Evolutionary conservation across 306 rosid genomes (phyloP).

Genomic region (Cyamopsis tetragonoloba): DNA sequence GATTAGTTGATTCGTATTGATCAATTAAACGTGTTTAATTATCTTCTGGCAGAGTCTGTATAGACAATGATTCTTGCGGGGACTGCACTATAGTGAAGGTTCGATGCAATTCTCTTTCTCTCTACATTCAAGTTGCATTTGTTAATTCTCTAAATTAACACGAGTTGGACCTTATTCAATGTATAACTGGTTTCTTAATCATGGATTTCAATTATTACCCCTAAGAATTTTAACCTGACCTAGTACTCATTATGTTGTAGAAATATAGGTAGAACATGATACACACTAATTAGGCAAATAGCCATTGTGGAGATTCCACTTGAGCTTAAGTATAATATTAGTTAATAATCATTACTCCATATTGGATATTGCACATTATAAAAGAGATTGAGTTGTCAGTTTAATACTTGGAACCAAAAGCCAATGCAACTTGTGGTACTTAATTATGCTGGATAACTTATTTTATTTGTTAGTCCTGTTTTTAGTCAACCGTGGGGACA

Average conservation of each 20-base stretch:
- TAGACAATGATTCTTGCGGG: conserved; percentile 72
- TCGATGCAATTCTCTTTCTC: conserved; percentile 16
- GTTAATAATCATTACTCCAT: background rate
- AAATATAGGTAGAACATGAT: background rate
- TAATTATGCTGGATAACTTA: background rate
- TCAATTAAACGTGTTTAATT: background rate
- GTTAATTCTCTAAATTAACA: background rate
- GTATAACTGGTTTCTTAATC: background rate
- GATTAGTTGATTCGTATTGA: background rate
- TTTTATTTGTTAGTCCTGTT: no score
- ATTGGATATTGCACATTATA: background rate
- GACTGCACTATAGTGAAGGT: conserved; percentile 88
- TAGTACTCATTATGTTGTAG: background rate
- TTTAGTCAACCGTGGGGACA: no score
- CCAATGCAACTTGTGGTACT: background rate
- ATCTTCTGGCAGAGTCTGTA: conserved; percentile 60
- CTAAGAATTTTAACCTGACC: background rate
- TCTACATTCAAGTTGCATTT: conserved; percentile 6
- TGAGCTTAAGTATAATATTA: background rate
- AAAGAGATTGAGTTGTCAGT: background rate
- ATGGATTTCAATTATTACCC: background rate
- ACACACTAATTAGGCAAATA: background rate
- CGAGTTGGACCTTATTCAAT: background rate
- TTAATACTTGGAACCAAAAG: background rate
- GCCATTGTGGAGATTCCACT: background rate